These are phyloP conservation scores for Penicillium corylophilum DNA, from an alignment of 2,329 filamentous ascomycete species.

Conservation along the genomic window DNA sequence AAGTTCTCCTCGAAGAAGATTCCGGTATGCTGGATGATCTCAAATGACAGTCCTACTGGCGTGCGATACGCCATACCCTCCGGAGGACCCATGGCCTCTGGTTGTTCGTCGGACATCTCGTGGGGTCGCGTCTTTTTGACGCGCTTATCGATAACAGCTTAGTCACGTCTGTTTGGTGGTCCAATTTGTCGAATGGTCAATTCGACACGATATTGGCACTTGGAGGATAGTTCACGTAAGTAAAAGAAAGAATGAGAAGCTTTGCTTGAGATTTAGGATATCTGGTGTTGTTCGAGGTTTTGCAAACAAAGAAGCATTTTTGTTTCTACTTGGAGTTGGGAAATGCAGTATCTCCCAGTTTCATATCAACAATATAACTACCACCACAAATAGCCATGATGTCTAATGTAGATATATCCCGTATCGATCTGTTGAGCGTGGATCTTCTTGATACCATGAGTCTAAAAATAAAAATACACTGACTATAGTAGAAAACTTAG, in stretches of 20 bases:
- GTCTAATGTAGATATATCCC: background rate
- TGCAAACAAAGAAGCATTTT: background rate
- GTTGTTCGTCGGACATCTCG: constrained; percentile 8
- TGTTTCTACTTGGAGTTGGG: background rate
- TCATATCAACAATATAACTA: background rate
- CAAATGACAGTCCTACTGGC: constrained; percentile 59
- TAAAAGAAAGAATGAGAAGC: background rate
- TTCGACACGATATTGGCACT: background rate
- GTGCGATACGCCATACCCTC: constrained; percentile 48
- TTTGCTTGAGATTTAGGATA: background rate
- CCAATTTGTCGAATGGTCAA: background rate
- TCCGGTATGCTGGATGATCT: constrained; percentile 64
- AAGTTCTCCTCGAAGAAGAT: constrained; percentile 75
- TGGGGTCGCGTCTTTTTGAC: constrained; percentile 8
- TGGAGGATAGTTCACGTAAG: background rate
- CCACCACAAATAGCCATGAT: background rate
- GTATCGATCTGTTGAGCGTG: too few relatives aligned
- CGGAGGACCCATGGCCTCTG: constrained; percentile 21
- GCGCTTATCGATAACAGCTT: constrained; percentile 25
- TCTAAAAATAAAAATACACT: too few relatives aligned
- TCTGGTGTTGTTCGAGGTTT: background rate
- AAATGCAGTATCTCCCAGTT: background rate
- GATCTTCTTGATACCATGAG: too few relatives aligned
- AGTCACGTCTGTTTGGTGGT: constrained; percentile 7
- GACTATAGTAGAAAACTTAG: too few relatives aligned